Evolutionary conservation across 2,329 filamentous ascomycete genomes (phyloP).

Genomic region (Pseudopyrenochaeta lycopersici): DNA sequence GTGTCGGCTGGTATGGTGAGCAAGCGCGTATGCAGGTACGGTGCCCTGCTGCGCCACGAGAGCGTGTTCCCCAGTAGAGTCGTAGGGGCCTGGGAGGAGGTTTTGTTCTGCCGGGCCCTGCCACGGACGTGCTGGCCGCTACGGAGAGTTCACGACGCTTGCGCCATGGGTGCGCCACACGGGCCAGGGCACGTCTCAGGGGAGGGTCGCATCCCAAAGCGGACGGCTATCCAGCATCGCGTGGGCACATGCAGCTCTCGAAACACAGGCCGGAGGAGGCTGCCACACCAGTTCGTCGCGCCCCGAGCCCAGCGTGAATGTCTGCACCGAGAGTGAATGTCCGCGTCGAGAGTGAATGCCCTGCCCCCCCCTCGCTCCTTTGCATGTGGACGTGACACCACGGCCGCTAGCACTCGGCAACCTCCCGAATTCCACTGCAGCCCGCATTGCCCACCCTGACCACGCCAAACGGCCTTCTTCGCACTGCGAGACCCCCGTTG

Average conservation of each 20-base stretch:
- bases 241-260: slow-evolving; percentile 3
- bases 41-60: slow-evolving; percentile 7
- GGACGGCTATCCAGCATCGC: slow-evolving; percentile 12
- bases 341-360: too few species aligned
- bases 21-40: neutral
- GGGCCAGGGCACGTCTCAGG: slow-evolving; percentile 36
- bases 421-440: slow-evolving; percentile 25
- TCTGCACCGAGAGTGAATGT: neutral
- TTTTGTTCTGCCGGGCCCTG: neutral
- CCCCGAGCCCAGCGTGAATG: neutral
- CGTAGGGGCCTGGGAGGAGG: neutral
- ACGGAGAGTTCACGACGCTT: slow-evolving; percentile 4
- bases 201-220: slow-evolving; percentile 30
- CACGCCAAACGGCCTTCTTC: slow-evolving; percentile 5
- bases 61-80: neutral
- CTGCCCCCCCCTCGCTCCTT: neutral
- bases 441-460: slow-evolving; percentile 20
- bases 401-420: slow-evolving; percentile 22
- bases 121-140: neutral
- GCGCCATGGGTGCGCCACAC: slow-evolving; percentile 17
- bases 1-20: neutral
- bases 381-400: neutral
- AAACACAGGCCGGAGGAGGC: slow-evolving; percentile 15
- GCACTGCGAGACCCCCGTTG: slow-evolving; percentile 1
- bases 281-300: slow-evolving; percentile 1